Evolutionary conservation across 2,329 filamentous ascomycete species (phyloP).

Genomic region (Lasiodiplodia citricola): DNA sequence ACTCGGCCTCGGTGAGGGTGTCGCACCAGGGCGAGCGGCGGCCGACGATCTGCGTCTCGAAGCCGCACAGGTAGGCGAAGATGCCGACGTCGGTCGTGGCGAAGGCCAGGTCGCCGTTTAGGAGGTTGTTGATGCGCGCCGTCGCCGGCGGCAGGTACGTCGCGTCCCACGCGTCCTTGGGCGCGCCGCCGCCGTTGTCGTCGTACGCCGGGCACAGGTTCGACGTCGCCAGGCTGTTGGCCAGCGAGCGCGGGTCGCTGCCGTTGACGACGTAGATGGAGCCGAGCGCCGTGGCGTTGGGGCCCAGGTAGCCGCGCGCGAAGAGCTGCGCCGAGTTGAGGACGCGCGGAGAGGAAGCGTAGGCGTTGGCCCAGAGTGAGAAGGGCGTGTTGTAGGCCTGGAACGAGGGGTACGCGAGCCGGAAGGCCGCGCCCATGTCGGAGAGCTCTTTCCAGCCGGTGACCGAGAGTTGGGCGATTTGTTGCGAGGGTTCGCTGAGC

Average conservation of each 20-base stretch:
- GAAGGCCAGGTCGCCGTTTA: constrained; percentile 56
- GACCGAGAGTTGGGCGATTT: constrained; percentile 64
- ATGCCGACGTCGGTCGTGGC: constrained; percentile 59
- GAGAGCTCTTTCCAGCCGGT: constrained; percentile 68
- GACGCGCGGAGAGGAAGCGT: constrained; percentile 58
- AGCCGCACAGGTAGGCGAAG: constrained; percentile 74
- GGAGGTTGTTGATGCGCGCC: constrained; percentile 59
- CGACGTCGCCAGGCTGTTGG: constrained; percentile 66
- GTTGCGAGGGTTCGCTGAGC: constrained; percentile 58
- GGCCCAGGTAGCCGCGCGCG: constrained; percentile 65
- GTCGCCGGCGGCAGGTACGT: constrained; percentile 61
- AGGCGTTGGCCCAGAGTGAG: constrained; percentile 69
- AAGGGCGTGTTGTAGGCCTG: constrained; percentile 58
- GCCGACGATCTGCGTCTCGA: constrained; percentile 71
- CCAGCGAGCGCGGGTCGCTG: constrained; percentile 57
- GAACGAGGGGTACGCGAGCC: constrained; percentile 54
- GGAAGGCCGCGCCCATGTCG: constrained; percentile 60
- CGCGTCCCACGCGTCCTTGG: constrained; percentile 55
- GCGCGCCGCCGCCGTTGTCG: constrained; percentile 58
- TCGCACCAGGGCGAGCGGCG: constrained; percentile 64
- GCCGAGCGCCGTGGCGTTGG: constrained; percentile 59
- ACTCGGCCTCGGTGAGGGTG: constrained; percentile 66
- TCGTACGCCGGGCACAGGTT: constrained; percentile 66
- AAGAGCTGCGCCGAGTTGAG: constrained; percentile 68
- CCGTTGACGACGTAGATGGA: constrained; percentile 64